Evolutionary conservation across 805 yeast species (phyloP), one percentile per base, ranked within the genome.

Genomic region (Candida sakaeoensis): DNA sequence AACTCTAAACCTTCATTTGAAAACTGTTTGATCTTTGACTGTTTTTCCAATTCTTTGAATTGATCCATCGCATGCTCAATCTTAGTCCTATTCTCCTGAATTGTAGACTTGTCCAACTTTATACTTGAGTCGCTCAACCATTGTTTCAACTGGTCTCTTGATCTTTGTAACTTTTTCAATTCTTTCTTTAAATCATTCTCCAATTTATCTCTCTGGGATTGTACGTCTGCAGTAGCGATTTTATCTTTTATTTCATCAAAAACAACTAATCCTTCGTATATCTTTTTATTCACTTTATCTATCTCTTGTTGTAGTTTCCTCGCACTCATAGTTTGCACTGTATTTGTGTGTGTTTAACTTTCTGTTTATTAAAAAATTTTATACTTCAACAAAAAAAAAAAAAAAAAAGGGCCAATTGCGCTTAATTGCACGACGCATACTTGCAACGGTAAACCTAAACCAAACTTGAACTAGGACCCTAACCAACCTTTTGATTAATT

Each of bases 31-130:
- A 95, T 88, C 65, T 91, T 91, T 77, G 87, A 83, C 47, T 83
- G 79, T 64, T 89, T 87, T 63, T 91, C 99, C 51, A 91, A 87
- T 41, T 88, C 91, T 60, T 93, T 93, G 66, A 91, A 93, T 52
- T 89, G 77, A 62, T 91, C 99, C 99, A 91, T 91, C 45, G 93
- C 93, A 54, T 89, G 85, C 53, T 91, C 97, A 42, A 82, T 70
- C 47, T 87, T 68, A 36, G 70, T 59, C 12, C 80, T 75, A 53
- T 84, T 85, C 58, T 88, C 93, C 37, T 58, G 70, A 23, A 69
- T 50, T 21, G 54, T 42, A 33, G 45, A 50, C 49, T 67, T 65
- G 46, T 68, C 74, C 53, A 91, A 95, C 59, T 95, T 89, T 34
- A 90, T 89, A 47, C 90, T 95, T 51, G 82, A 85, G 50, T 91